phyloP scores from a whole-genome alignment of 768 basidiomycete species.

The Suillus variegatus region DNA sequence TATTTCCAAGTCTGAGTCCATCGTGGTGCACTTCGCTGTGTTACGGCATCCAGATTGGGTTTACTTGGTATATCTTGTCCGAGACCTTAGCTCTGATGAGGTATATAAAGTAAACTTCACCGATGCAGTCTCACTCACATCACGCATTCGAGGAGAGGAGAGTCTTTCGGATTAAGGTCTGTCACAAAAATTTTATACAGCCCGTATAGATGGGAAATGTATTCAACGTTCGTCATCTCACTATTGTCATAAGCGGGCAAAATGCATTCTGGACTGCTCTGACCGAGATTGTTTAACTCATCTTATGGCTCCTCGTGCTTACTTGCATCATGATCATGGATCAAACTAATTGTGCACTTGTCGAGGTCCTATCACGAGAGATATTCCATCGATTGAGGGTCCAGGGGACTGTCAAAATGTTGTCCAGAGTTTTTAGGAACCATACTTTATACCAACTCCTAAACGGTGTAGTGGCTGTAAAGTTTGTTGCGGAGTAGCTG shows the following conservation, averaged over 20 bases:
- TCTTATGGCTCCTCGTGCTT: neutral
- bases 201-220: neutral
- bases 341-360: neutral
- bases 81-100: neutral
- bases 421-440: neutral
- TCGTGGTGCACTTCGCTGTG: neutral
- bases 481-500: neutral
- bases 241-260: neutral
- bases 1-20: neutral
- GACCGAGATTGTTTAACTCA: neutral
- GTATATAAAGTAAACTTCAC: neutral
- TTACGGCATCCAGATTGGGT: neutral
- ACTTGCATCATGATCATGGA: neutral
- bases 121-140: neutral
- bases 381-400: neutral
- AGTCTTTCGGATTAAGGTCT: neutral
- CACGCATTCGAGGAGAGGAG: neutral
- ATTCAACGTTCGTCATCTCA: neutral
- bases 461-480: conserved; percentile 1
- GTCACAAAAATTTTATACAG: neutral
- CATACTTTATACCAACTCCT: neutral
- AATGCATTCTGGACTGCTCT: neutral
- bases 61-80: neutral
- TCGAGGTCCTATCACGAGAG: neutral
- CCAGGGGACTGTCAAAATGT: neutral